Evolutionary conservation across 768 basidiomycete genomes (phyloP).

Genomic region (Lactarius deliciosus): DNA sequence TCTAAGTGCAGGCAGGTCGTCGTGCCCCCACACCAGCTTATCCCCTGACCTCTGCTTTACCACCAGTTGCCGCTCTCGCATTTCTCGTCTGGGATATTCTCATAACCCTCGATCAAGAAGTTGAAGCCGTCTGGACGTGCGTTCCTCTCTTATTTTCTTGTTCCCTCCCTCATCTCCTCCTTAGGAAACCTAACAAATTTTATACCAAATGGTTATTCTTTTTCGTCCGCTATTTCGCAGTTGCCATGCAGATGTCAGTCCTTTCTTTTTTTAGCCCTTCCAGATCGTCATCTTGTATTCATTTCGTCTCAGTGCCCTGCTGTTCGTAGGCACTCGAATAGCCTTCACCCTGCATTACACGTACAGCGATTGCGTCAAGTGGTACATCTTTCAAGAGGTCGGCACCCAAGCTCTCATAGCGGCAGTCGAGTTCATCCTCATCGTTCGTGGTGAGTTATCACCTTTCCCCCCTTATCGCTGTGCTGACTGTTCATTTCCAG

Average conservation of each 20-base stretch:
- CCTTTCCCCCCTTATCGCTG: neutral
- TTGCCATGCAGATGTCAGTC: slow-evolving; percentile 26
- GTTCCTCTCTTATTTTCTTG: slow-evolving; percentile 3
- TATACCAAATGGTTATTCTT: slow-evolving; percentile 36
- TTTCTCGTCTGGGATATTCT: slow-evolving; percentile 36
- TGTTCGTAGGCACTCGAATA: slow-evolving; percentile 22
- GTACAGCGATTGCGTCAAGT: slow-evolving; percentile 26
- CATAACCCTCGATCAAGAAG: slow-evolving; percentile 33
- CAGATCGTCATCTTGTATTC: neutral
- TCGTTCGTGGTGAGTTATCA: slow-evolving; percentile 32
- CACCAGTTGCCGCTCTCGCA: slow-evolving; percentile 33
- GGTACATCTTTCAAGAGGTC: slow-evolving; percentile 25
- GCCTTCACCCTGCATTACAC: slow-evolving; percentile 29
- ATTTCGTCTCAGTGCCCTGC: slow-evolving; percentile 14
- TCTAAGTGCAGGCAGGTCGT: slow-evolving; percentile 1
- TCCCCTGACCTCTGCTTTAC: too few relatives aligned
- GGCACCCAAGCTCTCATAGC: slow-evolving; percentile 27
- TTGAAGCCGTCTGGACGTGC: slow-evolving; percentile 38
- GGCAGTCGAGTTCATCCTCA: slow-evolving; percentile 32
- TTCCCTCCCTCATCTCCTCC: neutral
- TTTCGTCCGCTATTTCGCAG: slow-evolving; percentile 28
- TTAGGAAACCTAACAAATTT: slow-evolving; percentile 31
- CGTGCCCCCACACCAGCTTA: neutral
- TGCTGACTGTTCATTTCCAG: neutral
- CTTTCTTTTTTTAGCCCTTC: neutral